Conservation (phyloP, 345 rosid species). For the Moringa oleifera region DNA sequence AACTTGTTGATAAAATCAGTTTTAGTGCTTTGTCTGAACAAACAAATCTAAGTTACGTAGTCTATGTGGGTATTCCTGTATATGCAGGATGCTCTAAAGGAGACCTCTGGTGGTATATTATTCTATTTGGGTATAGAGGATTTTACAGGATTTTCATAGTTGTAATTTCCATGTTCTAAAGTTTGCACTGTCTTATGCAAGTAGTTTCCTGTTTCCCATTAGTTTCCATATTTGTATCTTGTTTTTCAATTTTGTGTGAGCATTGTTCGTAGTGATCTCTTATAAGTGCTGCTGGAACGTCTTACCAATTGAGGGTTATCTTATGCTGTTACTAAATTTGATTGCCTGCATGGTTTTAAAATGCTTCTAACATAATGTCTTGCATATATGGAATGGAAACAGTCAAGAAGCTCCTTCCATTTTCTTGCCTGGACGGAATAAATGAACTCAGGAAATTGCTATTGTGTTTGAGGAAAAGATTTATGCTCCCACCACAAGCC, state of each 20-base stretch:
- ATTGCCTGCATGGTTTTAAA: not conserved
- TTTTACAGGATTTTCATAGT: too few species aligned
- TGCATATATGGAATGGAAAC: conserved; percentile 49
- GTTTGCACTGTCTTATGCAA: too few species aligned
- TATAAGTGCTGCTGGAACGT: not conserved
- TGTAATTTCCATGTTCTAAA: too few species aligned
- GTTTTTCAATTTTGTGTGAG: conserved; percentile 4
- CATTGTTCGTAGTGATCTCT: not conserved
- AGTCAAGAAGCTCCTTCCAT: conserved; percentile 56
- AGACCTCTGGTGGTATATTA: too few species aligned
- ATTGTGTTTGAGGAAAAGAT: conserved; percentile 77
- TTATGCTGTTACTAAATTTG: not conserved
- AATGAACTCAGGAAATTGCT: conserved; percentile 67
- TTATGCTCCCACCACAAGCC: conserved; percentile 54
- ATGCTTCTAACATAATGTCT: conserved; percentile 7
- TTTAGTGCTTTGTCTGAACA: too few species aligned
- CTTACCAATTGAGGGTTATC: not conserved
- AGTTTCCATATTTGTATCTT: not conserved
- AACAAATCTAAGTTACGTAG: too few species aligned
- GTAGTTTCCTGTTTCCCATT: too few species aligned
- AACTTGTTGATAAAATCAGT: too few species aligned
- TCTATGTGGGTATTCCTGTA: too few species aligned
- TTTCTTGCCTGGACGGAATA: conserved; percentile 64
- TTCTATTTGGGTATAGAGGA: too few species aligned
- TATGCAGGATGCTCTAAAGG: too few species aligned